Base-by-base conservation (phyloP, 768 basidiomycete species). In the Gloeopeniophorella convolvens region DNA sequence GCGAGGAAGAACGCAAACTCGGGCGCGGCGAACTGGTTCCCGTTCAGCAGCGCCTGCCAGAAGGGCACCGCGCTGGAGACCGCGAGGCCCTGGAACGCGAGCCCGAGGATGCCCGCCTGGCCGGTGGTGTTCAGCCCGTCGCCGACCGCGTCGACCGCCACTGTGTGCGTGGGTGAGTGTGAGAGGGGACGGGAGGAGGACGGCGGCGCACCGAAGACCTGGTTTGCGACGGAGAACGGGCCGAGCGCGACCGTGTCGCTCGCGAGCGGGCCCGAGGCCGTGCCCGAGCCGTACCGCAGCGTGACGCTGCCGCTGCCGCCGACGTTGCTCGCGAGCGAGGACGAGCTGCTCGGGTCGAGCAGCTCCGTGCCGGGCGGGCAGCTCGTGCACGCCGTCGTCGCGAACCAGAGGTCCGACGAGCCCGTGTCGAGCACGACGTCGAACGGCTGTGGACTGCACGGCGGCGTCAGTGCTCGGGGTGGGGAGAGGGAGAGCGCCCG, bases 371-470 rank as follows among this genome's bases (percentile, higher is more conserved):
- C 46, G 0, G 47, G 3, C 12, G 55, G 49, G 56, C 84, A 88
- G 46, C 51, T 55, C 10, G 5, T 16, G 60, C 79, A 91, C 56
- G 61, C 42, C 0, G 67, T 63, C 12, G 74, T 72, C 0, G 84
- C 82, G 6, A 99, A 75, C 94, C 93, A 99, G 4, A 97, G 70
- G 66, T 97, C 95, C 16, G 81, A 81, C 0, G 86, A 90, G 12
- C 92, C 92, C 0, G 95, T 97, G 66, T 97, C 95, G 28, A 97
- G 77, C 46, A 96, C 80, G 47, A 96, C 72, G 46, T 82, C 72
- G 62, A 96, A 85, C 3, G 68, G 34, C 64, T 92, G 89, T 0
- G 82, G 64, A 11, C 82, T 85, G 54, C n/a, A n/a, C n/a, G 8
- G 33, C 6, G n/a, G 3, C 20, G 18, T n/a, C 7, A 8, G 16